Base-by-base conservation (phyloP, 306 rosid species). In the Senna tora region DNA sequence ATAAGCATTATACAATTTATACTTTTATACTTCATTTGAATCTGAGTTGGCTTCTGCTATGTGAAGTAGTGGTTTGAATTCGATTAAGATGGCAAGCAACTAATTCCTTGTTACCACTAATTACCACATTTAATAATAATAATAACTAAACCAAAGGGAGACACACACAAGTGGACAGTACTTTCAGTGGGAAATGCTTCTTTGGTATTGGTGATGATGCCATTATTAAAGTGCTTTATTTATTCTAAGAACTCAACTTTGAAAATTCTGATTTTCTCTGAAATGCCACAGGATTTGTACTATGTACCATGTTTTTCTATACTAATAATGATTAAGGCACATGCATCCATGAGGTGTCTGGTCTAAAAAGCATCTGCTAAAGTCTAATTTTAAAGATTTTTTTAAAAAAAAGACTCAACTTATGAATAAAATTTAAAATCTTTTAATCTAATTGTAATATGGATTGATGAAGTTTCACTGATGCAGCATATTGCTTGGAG, bases 11-110 rank as follows among this genome's bases (percentile, higher is more conserved):
- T 16, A 33, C 8, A 19, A 47, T 52, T 9, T 17, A 47, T 16
- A 33, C 8, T 30, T 57, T 52, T 52, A 42, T 49, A 7, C 6
- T 22, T 69, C 15, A 45, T 43, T 43, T 77, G 68, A 78, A 47
- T 33, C 39, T 65, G 78, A 65, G 65, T 57, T 57, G 50, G 30
- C 19, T 32, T 39, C 25, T 66, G 70, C 21, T 21, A 5, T 20
- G 50, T 55, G 46, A 46, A 64, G 34, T 34, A 30, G n/a, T n/a
- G 10, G 17, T 69, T 13, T 9, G 13, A 47, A 25, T 25, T 25
- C 3, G 30, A 3, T 19, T 50, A 3, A 7, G 42, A 68, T 25
- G 45, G 12, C 11, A 1, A 49, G 36, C 30, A 25, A 25, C 30
- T 25, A 25, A 1, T 25, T 25, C 30, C 30, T 25, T 25, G 30